Evolutionary conservation across 2,329 filamentous ascomycete genomes (phyloP), one percentile per base, ranked within the genome.

Genomic region (Hypoxylon sp.): DNA sequence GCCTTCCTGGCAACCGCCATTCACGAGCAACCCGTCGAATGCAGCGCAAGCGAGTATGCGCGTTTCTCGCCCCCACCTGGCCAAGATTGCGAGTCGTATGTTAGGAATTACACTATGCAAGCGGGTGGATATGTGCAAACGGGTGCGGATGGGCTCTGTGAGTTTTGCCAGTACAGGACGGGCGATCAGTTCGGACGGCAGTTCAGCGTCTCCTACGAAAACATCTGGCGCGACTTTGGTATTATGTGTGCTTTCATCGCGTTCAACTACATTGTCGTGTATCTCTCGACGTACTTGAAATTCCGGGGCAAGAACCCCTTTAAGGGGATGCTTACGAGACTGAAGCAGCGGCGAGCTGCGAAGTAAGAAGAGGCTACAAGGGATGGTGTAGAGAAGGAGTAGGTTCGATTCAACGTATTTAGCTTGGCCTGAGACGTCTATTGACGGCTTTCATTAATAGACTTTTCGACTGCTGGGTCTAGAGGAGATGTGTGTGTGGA

Each of bases 211-310:
- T 87, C 83, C 54, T 88, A 90, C 51, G 77, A 77, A 1, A 78
- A 91, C 56, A 88, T 89, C 51, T 92, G 90, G 91, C 80, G 89
- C 10, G 81, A 91, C 65, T 92, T 91, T 78, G 83, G 89, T 1
- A 88, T 91, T 56, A 89, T 91, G 71, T 88, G 84, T 76, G 88
- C 82, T 0, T 92, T 87, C 73, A 87, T 90, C 19, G 76, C 85
- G 1, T 92, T 92, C 74, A 92, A 93, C 68, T 92, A 82, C 57
- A 68, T 63, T 0, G 50, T 83, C 1, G 77, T 83, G 0, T 83
- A 79, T 51, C 19, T 81, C 0, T 77, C 79, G 3, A 83, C 82
- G 0, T 83, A 77, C 74, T 42, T 82, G 55, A 74, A 74, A n/a
- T 83, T 82, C 65, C 75, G 76, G 42, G 81, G 78, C 0, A 81